Percentiles rank a stretch among this genome's conserved stretches.
phyloP scores from a whole-genome alignment of 306 rosid genomes.

The Sphenostylis stenocarpa region DNA sequence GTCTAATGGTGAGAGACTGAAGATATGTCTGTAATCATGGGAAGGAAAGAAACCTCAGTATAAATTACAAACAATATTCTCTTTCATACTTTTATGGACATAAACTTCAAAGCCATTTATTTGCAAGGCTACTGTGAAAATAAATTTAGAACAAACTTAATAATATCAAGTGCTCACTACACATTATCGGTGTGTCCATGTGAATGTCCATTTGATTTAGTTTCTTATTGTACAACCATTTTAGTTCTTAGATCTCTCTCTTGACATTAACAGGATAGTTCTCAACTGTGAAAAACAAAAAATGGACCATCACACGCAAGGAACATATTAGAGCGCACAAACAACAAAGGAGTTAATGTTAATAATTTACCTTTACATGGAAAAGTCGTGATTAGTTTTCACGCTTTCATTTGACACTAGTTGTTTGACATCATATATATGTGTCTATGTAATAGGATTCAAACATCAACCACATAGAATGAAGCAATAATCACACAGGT shows the following conservation, averaged over 20 bases:
- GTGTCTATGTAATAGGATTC: no score
- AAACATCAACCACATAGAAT: no score
- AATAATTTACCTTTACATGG: not conserved
- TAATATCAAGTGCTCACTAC: not conserved
- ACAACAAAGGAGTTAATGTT: not conserved
- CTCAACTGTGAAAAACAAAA: conserved; percentile 6
- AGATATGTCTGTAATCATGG: conserved; percentile 82
- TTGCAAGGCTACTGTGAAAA: conserved; percentile 21
- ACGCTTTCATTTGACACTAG: not conserved
- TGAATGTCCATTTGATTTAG: conserved; percentile 14
- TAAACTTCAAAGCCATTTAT: conserved; percentile 21
- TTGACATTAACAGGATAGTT: conserved; percentile 6
- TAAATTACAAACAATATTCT: conserved; percentile 23
- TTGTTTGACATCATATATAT: no score
- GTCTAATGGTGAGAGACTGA: conserved; percentile 95
- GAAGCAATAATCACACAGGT: no score
- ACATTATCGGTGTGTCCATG: not conserved
- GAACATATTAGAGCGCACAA: no score
- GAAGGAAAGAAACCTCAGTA: conserved; percentile 31
- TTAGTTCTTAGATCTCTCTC: conserved; percentile 17
- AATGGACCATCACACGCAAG: not conserved
- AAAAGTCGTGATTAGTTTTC: not conserved
- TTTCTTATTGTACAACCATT: conserved; percentile 6
- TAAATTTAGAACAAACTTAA: conserved; percentile 15
- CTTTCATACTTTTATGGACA: conserved; percentile 11